A percentile compares a stretch with the other conserved stretches of the same genome.
These are phyloP conservation scores for Wallacemonas sp. DNA, from an alignment of 208 protist species.

Conservation along the genomic window DNA sequence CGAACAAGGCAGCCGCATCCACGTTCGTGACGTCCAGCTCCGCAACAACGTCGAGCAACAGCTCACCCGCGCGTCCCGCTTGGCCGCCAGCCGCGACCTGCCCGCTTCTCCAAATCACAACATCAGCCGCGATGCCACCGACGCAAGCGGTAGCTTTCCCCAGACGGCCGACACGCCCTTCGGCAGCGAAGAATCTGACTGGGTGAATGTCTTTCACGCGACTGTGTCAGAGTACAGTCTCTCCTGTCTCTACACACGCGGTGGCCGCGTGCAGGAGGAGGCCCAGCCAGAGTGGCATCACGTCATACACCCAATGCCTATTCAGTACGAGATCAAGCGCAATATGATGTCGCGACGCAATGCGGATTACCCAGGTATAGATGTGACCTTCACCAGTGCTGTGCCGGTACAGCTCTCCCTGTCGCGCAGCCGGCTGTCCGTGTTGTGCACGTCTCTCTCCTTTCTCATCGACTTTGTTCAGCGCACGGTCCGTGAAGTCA, in stretches of 20 bases:
- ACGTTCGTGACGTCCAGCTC: constrained; percentile 2
- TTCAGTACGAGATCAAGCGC: constrained; percentile 10
- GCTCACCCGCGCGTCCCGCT: background rate
- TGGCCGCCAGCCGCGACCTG: constrained; percentile 1
- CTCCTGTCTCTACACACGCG: background rate
- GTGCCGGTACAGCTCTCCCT: constrained; percentile 12
- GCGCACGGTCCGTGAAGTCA: constrained; percentile 10
- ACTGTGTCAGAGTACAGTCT: constrained; percentile 21
- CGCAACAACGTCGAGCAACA: constrained; percentile 8
- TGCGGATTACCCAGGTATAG: constrained; percentile 3
- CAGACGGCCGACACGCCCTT: constrained; percentile 11
- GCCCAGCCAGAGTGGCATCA: constrained; percentile 14
- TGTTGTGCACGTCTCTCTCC: constrained; percentile 34
- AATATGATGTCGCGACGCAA: constrained; percentile 31
- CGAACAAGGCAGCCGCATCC: constrained; percentile 12
- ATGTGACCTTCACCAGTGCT: background rate
- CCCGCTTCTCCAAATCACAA: background rate
- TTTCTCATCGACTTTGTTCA: constrained; percentile 34
- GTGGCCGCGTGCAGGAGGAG: background rate
- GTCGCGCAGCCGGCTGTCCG: constrained; percentile 34
- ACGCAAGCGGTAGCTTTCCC: background rate
- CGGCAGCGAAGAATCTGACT: constrained; percentile 31
- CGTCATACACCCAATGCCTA: constrained; percentile 8
- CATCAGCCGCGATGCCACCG: background rate
- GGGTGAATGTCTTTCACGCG: constrained; percentile 29